Base-by-base conservation (phyloP, 805 yeast species). In the Myxozyma vanderwaltii region DNA sequence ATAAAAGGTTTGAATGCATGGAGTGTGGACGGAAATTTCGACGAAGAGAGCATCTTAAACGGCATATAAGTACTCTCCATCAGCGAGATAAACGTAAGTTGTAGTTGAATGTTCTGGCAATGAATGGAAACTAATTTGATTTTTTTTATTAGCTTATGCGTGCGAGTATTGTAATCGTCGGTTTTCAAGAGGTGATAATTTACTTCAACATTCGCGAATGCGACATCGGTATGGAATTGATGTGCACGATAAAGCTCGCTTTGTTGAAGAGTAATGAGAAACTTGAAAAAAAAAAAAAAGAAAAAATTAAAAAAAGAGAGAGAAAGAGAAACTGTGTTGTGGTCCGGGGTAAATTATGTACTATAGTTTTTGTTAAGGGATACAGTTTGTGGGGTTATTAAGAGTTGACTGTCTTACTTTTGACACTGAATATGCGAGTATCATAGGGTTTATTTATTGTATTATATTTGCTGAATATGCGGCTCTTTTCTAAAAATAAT, bases 1-100 rank as follows among this genome's bases (percentile, higher is more conserved):
- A 61, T 17, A 63, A 63, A 36, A 53, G 64, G 41, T 86, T 80
- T 69, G 81, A 81, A 31, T 86, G 91, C 70, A 81, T 81, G 33
- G 80, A 78, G 67, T 86, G 92, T 70, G 77, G 81, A 49, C 78
- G 91, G 65, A 71, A 82, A 47, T 87, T 87, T 73, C 83, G 85
- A 69, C 78, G 94, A 65, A 89, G 86, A 70, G 94, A 87, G 68
- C 94, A 87, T 71, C 74, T 87, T 66, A 86, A 85, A 70, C 78
- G 94, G 60, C 94, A 87, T 68, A 82, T 84, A 69, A 75, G 91
- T 58, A 83, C 89, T 19, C 76, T 87, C 60, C 94, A 87, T 68
- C 86, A 75, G 35, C 79, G 84, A 56, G 89, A 85, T 57, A 86
- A 85, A 71, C 92, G 63, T 59, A 26, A 51, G 63, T 54, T n/a